Conservation (phyloP, 2,329 filamentous ascomycete species). For the Hymenoscyphus linearis region DNA sequence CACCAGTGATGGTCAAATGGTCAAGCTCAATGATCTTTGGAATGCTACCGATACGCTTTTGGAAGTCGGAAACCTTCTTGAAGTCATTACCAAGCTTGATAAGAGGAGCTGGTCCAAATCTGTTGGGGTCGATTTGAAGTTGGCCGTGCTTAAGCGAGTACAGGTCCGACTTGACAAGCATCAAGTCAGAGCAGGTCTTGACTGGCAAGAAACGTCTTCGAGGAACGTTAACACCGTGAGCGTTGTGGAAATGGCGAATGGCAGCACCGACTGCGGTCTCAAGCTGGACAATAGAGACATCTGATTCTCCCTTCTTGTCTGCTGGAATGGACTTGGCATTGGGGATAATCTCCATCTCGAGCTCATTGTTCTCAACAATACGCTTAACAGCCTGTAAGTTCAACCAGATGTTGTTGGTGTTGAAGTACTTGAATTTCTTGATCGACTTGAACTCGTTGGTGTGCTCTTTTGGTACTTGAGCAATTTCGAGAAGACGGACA, state of each 20-base stretch:
- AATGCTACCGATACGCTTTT: conserved; percentile 80
- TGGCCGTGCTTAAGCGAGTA: conserved; percentile 99
- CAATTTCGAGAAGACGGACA: conserved; percentile 94
- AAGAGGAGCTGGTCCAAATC: conserved; percentile 91
- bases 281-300: conserved; percentile 94
- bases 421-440: conserved; percentile 99
- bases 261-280: conserved; percentile 98
- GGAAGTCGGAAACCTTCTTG: conserved; percentile 99
- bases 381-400: conserved; percentile 97
- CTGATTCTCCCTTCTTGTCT: conserved; percentile 99
- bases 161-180: conserved; percentile 99
- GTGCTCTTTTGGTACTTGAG: conserved; percentile 99
- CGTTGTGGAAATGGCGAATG: conserved; percentile 98
- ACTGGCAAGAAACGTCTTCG: conserved; percentile 97
- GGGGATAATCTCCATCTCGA: conserved; percentile 99
- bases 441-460: conserved; percentile 99
- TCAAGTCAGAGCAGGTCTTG: conserved; percentile 98
- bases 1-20: conserved; percentile 95
- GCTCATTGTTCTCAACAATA: conserved; percentile 95
- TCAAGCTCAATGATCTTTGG: conserved; percentile 88
- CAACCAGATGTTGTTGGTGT: conserved; percentile 99
- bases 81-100: conserved; percentile 99
- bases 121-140: conserved; percentile 91
- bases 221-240: conserved; percentile 97
- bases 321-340: conserved; percentile 97